Evolutionary conservation across 495 filamentous ascomycete species (phyloP), one percentile per base, ranked within the genome.

Genomic region (Aspergillus taichungensis): DNA sequence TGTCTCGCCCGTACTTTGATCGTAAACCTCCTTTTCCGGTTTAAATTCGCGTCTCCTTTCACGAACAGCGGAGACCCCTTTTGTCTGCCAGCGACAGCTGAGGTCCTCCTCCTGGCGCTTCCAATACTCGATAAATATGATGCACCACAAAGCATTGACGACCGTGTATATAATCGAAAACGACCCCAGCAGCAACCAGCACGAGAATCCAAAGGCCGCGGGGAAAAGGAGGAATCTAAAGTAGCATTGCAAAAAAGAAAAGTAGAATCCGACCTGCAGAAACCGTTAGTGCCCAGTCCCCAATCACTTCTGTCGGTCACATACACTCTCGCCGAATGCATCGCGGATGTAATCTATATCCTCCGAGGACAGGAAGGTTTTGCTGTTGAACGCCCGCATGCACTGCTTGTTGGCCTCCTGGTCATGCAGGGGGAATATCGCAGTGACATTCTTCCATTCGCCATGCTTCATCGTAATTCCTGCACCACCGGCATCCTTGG

Each of bases 51-150:
- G 74, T 40, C 90, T 71, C 34, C 82, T 85, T 8, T 72, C 76
- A 54, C 90, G 84, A 42, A 97, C 87, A 30, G 76, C 78, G 4
- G 87, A 88, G 12, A 95, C 88, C 10, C 85, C 85, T 34, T 85
- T 83, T 8, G 95, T 91, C 14, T 88, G 85, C 92, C 92, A 98
- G 36, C 88, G 82, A 30, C 95, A 82, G 13, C 86, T 85, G 8
- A 97, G 70, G 61, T 98, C 94, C 9, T 83, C 72, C 62, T 98
- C 90, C 66, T 95, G 87, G 47, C 85, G 83, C 68, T 92, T 95
- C 92, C 92, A 98, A 60, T 87, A 95, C 63, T 98, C 92, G 33
- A 94, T 83, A 55, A 98, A 97, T 13, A 90, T 67, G 2, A 94
- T 80, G 42, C 84, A 84, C 90, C 91, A 95, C 5, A 97, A 69